A percentile compares a stretch with the other conserved stretches of the same genome.
Evolutionary conservation across 139 green algal species (phyloP).

Genomic region (Tetraselmis chui): DNA sequence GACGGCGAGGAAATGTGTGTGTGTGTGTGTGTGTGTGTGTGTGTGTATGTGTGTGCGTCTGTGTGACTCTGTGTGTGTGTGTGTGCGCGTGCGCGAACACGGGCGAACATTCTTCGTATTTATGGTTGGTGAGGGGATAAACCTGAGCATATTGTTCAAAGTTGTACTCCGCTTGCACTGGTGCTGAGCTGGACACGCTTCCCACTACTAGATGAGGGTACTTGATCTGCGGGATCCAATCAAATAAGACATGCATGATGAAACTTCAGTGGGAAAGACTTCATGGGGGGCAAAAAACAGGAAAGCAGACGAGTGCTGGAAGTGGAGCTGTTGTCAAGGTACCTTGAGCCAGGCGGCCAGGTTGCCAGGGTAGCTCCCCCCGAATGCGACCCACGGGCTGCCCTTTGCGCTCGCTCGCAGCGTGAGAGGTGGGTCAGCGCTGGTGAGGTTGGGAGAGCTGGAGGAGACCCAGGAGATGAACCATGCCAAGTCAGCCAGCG

Average conservation of each 20-base stretch:
- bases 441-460: background rate
- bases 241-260: too few relatives aligned
- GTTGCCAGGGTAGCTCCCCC: constrained; percentile 8
- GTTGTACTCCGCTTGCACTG: constrained; percentile 8
- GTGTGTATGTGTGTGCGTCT: too few relatives aligned
- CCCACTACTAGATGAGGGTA: constrained; percentile 4
- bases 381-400: constrained; percentile 5
- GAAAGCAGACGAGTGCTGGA: too few relatives aligned
- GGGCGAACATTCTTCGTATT: too few relatives aligned
- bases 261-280: too few relatives aligned
- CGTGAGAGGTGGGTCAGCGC: background rate
- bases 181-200: constrained; percentile 8
- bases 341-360: constrained; percentile 6
- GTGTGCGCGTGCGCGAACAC: too few relatives aligned
- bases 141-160: background rate
- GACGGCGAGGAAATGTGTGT: too few relatives aligned
- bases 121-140: too few relatives aligned
- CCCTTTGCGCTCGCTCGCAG: background rate
- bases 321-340: too few relatives aligned
- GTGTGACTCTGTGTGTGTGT: too few relatives aligned
- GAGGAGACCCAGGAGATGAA: background rate
- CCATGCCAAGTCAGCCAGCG: background rate
- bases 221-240: background rate
- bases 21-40: too few relatives aligned
- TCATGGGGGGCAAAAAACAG: too few relatives aligned